phyloP scores from a whole-genome alignment of 2,329 filamentous ascomycete genomes.

The Thelonectria olida region DNA sequence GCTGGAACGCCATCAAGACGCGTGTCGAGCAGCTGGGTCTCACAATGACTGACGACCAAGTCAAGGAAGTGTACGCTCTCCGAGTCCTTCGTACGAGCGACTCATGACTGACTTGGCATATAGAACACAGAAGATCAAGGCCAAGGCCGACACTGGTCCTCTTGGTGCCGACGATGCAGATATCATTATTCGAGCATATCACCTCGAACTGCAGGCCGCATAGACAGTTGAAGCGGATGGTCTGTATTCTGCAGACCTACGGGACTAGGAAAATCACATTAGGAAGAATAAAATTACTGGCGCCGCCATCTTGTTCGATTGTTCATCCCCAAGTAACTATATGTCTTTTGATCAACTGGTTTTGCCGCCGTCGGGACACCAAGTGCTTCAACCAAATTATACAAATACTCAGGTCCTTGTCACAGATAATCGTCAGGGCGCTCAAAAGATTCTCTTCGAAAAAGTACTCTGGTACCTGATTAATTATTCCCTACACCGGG shows the following conservation, averaged over 20 bases:
- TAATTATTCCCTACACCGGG: slow-evolving; percentile 36
- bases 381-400: too few species aligned
- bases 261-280: not conserved
- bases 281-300: too few species aligned
- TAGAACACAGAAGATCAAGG: slow-evolving; percentile 78
- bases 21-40: slow-evolving; percentile 86
- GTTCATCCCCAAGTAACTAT: too few species aligned
- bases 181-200: slow-evolving; percentile 83
- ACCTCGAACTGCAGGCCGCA: slow-evolving; percentile 53
- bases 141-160: slow-evolving; percentile 83
- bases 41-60: slow-evolving; percentile 46
- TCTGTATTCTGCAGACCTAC: too few species aligned
- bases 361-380: too few species aligned
- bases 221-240: too few species aligned
- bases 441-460: slow-evolving; percentile 19
- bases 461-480: slow-evolving; percentile 25
- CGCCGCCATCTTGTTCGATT: too few species aligned
- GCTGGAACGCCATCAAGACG: slow-evolving; percentile 95
- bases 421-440: too few species aligned
- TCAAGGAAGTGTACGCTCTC: slow-evolving; percentile 41
- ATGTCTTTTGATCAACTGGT: too few species aligned
- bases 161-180: slow-evolving; percentile 93
- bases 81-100: not conserved
- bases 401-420: too few species aligned
- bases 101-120: slow-evolving; percentile 61